Evolutionary conservation across 768 basidiomycete species (phyloP).

Genomic region (Pseudohyphozyma bogoriensis): DNA sequence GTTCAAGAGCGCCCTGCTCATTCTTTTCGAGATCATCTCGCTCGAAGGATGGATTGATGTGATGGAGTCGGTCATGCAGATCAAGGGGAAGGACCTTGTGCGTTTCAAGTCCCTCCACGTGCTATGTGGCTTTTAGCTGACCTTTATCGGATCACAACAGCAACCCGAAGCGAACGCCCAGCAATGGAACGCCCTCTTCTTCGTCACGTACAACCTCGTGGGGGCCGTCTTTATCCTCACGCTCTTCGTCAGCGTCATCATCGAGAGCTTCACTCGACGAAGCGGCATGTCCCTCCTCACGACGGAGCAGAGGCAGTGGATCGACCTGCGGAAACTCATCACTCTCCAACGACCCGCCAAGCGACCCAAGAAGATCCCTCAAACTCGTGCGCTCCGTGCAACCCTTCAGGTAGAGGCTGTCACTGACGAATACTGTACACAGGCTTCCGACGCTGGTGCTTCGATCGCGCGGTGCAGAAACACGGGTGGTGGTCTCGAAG

Average conservation of each 20-base stretch:
- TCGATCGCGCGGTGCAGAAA: slow-evolving; percentile 77
- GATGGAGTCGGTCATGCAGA: slow-evolving; percentile 66
- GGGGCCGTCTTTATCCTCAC: slow-evolving; percentile 75
- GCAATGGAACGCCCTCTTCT: slow-evolving; percentile 79
- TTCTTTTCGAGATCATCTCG: slow-evolving; percentile 92
- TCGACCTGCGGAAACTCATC: slow-evolving; percentile 80
- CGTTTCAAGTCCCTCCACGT: too few species aligned
- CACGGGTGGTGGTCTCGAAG: slow-evolving; percentile 82
- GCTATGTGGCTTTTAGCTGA: too few species aligned
- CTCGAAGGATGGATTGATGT: slow-evolving; percentile 97
- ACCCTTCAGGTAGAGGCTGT: slow-evolving; percentile 17
- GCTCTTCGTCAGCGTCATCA: slow-evolving; percentile 54
- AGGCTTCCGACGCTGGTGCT: slow-evolving; percentile 69
- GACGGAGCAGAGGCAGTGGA: slow-evolving; percentile 81
- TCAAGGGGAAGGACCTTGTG: slow-evolving; percentile 56
- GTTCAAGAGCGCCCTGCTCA: slow-evolving; percentile 71
- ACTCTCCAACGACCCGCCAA: slow-evolving; percentile 76
- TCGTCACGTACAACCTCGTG: slow-evolving; percentile 80
- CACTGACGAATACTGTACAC: background rate
- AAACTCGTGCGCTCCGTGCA: background rate
- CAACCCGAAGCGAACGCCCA: slow-evolving; percentile 66
- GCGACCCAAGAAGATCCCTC: slow-evolving; percentile 57
- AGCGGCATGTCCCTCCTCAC: slow-evolving; percentile 82
- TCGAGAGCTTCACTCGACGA: slow-evolving; percentile 77
- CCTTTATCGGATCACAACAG: too few species aligned